Evolutionary conservation across 2,329 filamentous ascomycete species (phyloP), one percentile per base, ranked within the genome.

Genomic region (Thielaviopsis populi): DNA sequence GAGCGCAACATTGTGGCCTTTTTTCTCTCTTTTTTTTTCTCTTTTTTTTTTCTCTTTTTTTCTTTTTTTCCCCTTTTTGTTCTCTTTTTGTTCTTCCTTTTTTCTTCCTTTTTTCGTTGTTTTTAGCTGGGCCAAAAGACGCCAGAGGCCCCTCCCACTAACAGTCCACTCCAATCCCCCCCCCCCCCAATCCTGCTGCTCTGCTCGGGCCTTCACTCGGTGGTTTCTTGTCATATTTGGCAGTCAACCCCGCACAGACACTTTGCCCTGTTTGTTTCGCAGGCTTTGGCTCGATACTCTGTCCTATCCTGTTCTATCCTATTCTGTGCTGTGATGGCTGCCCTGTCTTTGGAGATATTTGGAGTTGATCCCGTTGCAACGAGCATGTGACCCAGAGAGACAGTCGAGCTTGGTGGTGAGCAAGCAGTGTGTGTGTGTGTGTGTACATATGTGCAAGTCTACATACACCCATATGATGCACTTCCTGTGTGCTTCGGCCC

Each of bases 181-280:
- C 17, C 24, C 24, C 15, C 53, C 17, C 27, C 27, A 10, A 19
- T 56, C 17, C 30, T 33, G 27, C n/a, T 56, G 53, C 37, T 37
- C 37, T 37, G 53, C 53, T 56, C 53, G 53, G 53, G 53, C 53
- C 53, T 37, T 56, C 53, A 19, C 53, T 56, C 24, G 53, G 53
- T 56, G 27, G 53, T 56, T 56, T 56, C n/a, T 33, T 56, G 50
- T 56, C 50, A 33, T 33, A 56, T 19, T 56, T 37, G 13, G 53
- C 24, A 56, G 53, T 37, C 27, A 56, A 56, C 53, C 30, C 53
- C 53, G 53, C 53, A 56, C 53, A 10, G 17, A 56, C 27, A n/a
- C 2, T 2, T n/a, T 46, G 42, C 42, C 42, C 42, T 46, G 42
- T 46, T 15, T 3, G 6, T 3, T 46, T 6, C 3, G 3, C 53